Base-by-base conservation (phyloP, 805 yeast genomes). In the Suhomyces sp. region DNA sequence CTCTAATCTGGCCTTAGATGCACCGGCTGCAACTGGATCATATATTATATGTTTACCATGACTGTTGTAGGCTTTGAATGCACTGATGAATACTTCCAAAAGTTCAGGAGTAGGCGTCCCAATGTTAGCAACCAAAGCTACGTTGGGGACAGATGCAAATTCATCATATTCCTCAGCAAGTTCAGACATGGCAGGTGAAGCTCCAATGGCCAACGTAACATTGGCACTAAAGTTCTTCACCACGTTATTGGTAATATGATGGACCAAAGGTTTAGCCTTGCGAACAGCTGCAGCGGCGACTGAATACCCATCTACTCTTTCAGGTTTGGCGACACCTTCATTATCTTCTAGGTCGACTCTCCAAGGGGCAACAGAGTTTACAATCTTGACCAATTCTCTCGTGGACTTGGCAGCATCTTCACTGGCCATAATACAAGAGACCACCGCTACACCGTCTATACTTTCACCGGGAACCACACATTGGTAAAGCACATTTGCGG, bases 1-100 rank as follows among this genome's bases (percentile, higher is more conserved):
- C 3, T 58, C 49, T 25, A 64, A 62, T 39, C 97, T 69, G 4
- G 76, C 71, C 3, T 51, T 38, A 0, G 95, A 72, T 0, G 96
- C 96, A 18, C 95, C 95, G 25, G 82, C 87, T 1, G 88, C 97
- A n/a, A 88, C 96, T 0, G 96, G 97, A 56, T 88, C 97, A 46
- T 83, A 81, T 0, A 88, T 76, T 20, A 88, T 72, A 3, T 86
- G 90, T 28, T 71, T 67, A 2, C 75, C 74, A 10, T 56, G 47
- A 10, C 50, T 53, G 51, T 82, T 83, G 54, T 88, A 87, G 0
- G 72, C 74, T 7, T 53, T 51, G 13, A 83, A 56, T 0, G 91
- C 95, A 2, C 51, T 47, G 15, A 65, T 45, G 42, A 75, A 74
- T 37, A 70, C 61, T 0, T 58, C 60, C 40, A 76, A 50, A 26